Percentiles rank a stretch among this genome's conserved stretches.
Evolutionary conservation across 768 basidiomycete genomes (phyloP).

Genomic region (Trametes punicea): DNA sequence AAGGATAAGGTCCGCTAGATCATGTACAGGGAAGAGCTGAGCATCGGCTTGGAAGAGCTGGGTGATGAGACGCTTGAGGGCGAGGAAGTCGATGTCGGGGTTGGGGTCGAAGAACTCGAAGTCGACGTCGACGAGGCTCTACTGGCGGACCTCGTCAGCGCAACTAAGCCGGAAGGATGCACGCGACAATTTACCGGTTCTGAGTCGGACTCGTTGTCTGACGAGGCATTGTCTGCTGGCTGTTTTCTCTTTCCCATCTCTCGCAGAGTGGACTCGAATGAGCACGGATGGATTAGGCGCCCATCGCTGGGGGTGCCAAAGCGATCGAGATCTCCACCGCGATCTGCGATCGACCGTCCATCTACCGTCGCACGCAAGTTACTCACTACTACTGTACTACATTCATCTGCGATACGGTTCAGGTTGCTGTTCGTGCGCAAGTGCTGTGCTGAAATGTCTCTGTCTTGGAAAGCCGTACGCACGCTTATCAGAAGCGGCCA

Average conservation of each 20-base stretch:
- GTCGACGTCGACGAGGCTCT: constrained; percentile 77
- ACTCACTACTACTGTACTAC: no score
- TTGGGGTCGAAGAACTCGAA: constrained; percentile 95
- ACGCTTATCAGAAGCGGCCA: no score
- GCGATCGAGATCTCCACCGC: background rate
- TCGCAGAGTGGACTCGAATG: background rate
- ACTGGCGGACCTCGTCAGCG: constrained; percentile 26
- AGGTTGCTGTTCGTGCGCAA: no score
- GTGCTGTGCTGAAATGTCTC: no score
- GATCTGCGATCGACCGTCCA: no score
- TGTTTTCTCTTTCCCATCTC: constrained; percentile 25
- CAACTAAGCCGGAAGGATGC: background rate
- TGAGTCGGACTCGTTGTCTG: constrained; percentile 20
- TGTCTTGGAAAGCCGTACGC: no score
- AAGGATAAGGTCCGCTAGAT: constrained; percentile 77
- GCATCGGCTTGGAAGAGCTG: constrained; percentile 79
- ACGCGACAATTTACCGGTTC: constrained; percentile 17
- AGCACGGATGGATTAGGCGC: background rate
- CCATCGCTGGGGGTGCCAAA: background rate
- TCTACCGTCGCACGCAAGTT: no score
- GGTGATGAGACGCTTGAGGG: constrained; percentile 67
- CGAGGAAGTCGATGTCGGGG: constrained; percentile 78
- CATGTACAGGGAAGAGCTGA: constrained; percentile 62
- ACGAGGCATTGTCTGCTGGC: background rate
- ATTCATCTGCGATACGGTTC: no score